Conservation (phyloP, 768 basidiomycete species). For the Chlorophyllum brunneum region DNA sequence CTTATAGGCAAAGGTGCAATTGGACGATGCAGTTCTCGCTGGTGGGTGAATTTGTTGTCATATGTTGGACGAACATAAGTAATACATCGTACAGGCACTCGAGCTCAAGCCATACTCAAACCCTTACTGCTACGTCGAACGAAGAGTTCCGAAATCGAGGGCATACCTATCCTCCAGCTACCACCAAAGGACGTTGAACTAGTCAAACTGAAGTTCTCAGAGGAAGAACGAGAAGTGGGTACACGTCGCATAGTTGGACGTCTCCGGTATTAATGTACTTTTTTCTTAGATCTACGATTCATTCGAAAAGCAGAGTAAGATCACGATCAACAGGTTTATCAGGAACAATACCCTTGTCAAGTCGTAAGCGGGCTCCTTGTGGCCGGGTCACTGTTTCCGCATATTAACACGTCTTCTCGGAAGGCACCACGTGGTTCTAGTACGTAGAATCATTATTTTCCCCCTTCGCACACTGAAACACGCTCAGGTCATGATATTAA, state of each 20-base stretch:
- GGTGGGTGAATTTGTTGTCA: conserved; percentile 28
- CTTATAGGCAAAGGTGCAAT: conserved; percentile 47
- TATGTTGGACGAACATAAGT: neutral
- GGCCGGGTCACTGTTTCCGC: neutral
- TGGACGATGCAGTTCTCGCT: conserved; percentile 56
- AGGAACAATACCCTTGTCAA: conserved; percentile 63
- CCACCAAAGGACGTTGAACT: conserved; percentile 59
- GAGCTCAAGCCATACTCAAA: conserved; percentile 66
- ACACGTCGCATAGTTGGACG: neutral
- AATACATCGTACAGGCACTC: conserved; percentile 32
- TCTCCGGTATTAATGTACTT: neutral
- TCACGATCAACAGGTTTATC: conserved; percentile 58
- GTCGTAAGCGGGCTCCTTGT: conserved; percentile 43
- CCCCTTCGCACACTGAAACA: neutral
- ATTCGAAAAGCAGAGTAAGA: conserved; percentile 51
- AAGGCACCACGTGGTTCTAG: conserved; percentile 48
- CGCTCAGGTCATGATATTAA: conserved; percentile 63
- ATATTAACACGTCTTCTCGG: neutral
- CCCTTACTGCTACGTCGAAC: conserved; percentile 70
- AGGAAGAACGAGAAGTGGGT: conserved; percentile 60
- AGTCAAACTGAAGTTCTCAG: conserved; percentile 55
- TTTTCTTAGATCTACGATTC: conserved; percentile 47
- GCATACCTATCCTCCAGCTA: conserved; percentile 63
- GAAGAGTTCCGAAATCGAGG: conserved; percentile 63
- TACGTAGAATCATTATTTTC: conserved; percentile 17